Evolutionary conservation across 2,329 filamentous ascomycete species (phyloP), one percentile per base, ranked within the genome.

Genomic region (Trichoderma sp.): DNA sequence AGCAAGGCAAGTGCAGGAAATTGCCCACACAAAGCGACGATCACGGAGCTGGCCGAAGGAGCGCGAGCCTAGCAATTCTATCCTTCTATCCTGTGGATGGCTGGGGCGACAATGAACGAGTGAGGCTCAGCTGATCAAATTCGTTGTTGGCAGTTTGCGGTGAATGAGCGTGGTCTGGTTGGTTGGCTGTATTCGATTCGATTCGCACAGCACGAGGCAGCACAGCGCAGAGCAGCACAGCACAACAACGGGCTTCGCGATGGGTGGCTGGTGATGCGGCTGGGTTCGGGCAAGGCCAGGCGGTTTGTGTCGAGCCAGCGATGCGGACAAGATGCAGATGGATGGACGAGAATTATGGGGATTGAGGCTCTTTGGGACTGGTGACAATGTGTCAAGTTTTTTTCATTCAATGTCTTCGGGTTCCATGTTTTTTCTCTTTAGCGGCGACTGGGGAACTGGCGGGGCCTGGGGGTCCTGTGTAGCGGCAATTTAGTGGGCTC

Each of bases 321-420:
- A 62, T 69, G 65, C 74, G 50, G 67, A 71, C 53, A 62, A 71
- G 67, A 41, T 45, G 53, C 33, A 50, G 60, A 67, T 38, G 66
- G 62, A 62, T 62, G 62, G 75, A 50, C 18, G 75, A 63, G 68
- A 76, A 74, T 38, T 74, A 76, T 76, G 75, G 74, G 50, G 71
- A 31, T 63, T 35, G 60, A 63, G 60, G 60, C 33, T 63, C 50
- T 56, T 21, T 56, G 50, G 50, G 21, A 33, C 12, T 63, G 60
- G 60, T 21, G 60, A 63, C 31, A 7, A 31, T 63, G 18, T 63
- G 60, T 35, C 60, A 35, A 56, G 50, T 24, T 45, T 45, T 18
- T 45, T 45, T n/a, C 31, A 31, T 31, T 31, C 31, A 31, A 31
- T 31, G 31, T 33, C 31, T 33, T 33, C 8, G 8, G 31, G 41